Conservation (phyloP, 352 stramenopile genomes). For the Phytophthora sansomeana region DNA sequence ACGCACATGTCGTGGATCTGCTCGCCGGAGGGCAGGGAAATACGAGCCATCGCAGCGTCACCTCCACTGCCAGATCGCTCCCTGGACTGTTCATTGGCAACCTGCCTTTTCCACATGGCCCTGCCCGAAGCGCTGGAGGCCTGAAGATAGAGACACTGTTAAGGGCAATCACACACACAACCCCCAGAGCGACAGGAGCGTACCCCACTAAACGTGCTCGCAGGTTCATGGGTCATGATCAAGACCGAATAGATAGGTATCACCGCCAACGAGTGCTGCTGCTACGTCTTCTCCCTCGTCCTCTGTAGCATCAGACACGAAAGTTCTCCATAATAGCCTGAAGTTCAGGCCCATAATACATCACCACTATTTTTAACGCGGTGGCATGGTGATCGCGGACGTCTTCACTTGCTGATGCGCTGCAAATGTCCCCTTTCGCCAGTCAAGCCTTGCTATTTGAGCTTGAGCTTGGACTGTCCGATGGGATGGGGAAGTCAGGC, state of each 20-base stretch:
- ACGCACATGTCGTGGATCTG: slow-evolving; percentile 80
- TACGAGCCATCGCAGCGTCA: slow-evolving; percentile 38
- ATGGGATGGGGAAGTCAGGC: no score
- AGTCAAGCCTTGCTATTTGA: no score
- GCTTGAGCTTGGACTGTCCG: no score
- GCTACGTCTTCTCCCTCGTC: neutral
- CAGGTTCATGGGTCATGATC: slow-evolving; percentile 31
- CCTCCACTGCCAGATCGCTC: slow-evolving; percentile 17
- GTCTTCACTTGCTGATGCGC: slow-evolving; percentile 7
- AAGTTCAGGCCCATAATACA: slow-evolving; percentile 4
- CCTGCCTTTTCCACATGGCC: slow-evolving; percentile 76
- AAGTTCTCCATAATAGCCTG: slow-evolving; percentile 12
- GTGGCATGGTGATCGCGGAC: neutral
- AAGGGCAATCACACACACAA: neutral
- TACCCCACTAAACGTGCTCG: slow-evolving; percentile 49
- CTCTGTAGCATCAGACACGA: slow-evolving; percentile 8
- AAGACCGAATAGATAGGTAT: slow-evolving; percentile 4
- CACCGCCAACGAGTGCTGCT: slow-evolving; percentile 10
- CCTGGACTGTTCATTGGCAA: slow-evolving; percentile 43
- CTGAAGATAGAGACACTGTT: slow-evolving; percentile 32
- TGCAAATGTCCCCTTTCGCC: neutral
- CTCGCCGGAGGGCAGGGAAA: slow-evolving; percentile 69
- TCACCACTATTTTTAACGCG: slow-evolving; percentile 34
- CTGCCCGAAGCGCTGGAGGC: slow-evolving; percentile 59
- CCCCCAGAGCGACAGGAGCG: neutral